Percentiles rank a stretch among this genome's conserved stretches.
Evolutionary conservation across 768 basidiomycete species (phyloP).

Genomic region (Lentinula boryana): DNA sequence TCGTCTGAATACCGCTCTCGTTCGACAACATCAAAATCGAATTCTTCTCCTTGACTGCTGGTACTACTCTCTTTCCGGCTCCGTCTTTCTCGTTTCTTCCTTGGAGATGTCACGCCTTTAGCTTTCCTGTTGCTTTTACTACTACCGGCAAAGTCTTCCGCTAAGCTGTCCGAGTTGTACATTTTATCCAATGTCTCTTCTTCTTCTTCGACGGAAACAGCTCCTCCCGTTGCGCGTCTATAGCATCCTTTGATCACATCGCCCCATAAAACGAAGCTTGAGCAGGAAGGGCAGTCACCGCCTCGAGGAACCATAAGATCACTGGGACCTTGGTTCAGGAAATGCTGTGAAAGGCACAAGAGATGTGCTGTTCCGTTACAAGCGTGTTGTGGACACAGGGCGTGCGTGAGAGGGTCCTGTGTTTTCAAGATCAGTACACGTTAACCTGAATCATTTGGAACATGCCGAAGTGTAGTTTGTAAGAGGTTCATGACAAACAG

Average conservation of each 20-base stretch:
- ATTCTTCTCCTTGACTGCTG: slow-evolving; percentile 17
- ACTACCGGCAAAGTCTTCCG: slow-evolving; percentile 12
- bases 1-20: slow-evolving; percentile 6
- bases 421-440: neutral
- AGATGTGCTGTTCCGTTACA: slow-evolving; percentile 56
- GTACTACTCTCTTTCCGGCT: neutral
- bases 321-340: slow-evolving; percentile 25
- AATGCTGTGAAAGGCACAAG: slow-evolving; percentile 45
- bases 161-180: slow-evolving; percentile 22
- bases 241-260: slow-evolving; percentile 61
- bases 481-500: slow-evolving; percentile 39
- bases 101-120: slow-evolving; percentile 2
- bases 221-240: slow-evolving; percentile 36
- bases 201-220: slow-evolving; percentile 21
- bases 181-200: slow-evolving; percentile 21
- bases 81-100: slow-evolving; percentile 4
- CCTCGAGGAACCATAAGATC: slow-evolving; percentile 51
- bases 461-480: slow-evolving; percentile 35
- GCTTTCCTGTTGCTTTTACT: slow-evolving; percentile 10
- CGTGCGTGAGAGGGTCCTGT: slow-evolving; percentile 44
- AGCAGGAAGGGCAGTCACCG: slow-evolving; percentile 49
- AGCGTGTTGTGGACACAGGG: slow-evolving; percentile 44
- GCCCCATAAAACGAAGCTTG: slow-evolving; percentile 59
- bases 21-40: slow-evolving; percentile 18
- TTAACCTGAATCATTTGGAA: slow-evolving; percentile 6